These are phyloP conservation scores for Kwoniella dendrophila DNA, from an alignment of 768 basidiomycete species.

Conservation along the genomic window DNA sequence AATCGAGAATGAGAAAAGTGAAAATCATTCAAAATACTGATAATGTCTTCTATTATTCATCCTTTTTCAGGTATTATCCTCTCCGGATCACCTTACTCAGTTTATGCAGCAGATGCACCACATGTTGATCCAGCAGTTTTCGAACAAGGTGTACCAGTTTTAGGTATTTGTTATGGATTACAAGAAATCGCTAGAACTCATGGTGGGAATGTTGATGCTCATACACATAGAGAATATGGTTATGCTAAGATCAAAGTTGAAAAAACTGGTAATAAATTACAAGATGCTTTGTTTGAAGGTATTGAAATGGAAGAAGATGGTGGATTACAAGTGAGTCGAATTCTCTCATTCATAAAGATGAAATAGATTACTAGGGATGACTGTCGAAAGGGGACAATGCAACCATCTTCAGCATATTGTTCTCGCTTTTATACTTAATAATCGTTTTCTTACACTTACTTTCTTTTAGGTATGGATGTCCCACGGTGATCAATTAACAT, in stretches of 20 bases:
- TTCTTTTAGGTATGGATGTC: conserved; percentile 94
- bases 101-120: conserved; percentile 88
- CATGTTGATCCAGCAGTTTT: conserved; percentile 92
- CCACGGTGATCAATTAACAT: conserved; percentile 89
- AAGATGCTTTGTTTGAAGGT: conserved; percentile 78
- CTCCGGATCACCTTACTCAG: conserved; percentile 97
- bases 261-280: conserved; percentile 64
- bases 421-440: too few species aligned
- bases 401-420: too few species aligned
- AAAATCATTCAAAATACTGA: not conserved
- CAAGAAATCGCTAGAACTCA: conserved; percentile 92
- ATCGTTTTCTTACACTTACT: not conserved
- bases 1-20: not conserved
- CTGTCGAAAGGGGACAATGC: too few species aligned
- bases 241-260: conserved; percentile 77
- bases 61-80: conserved; percentile 76
- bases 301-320: conserved; percentile 65
- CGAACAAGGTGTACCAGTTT: conserved; percentile 76
- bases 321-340: conserved; percentile 77
- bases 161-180: conserved; percentile 96
- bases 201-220: conserved; percentile 79
- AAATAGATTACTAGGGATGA: too few species aligned
- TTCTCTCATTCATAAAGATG: too few species aligned
- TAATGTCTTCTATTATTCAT: not conserved
- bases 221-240: conserved; percentile 93